Evolutionary conservation across 345 rosid species (phyloP).

Genomic region (Sisymbrium altissimum): DNA sequence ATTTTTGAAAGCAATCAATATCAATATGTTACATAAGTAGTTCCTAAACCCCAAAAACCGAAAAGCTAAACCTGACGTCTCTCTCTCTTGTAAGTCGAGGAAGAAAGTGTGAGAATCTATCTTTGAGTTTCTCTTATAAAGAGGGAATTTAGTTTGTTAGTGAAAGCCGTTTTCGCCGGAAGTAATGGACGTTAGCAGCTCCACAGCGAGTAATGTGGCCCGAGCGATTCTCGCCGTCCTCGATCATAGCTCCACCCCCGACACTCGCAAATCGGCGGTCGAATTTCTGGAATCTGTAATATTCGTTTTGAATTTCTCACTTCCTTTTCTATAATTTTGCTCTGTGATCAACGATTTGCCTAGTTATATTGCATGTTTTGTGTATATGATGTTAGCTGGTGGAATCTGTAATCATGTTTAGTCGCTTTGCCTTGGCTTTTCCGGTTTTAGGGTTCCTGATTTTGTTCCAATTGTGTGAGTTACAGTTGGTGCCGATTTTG

Average conservation of each 20-base stretch:
- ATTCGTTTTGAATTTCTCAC: not conserved
- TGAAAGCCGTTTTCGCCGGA: not conserved
- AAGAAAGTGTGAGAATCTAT: not conserved
- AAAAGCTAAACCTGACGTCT: not conserved
- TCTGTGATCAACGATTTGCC: not conserved
- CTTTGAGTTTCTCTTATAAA: not conserved
- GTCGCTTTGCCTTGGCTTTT: not conserved
- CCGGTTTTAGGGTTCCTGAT: not conserved
- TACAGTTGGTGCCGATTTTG: too few species aligned
- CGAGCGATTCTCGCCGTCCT: slow-evolving; percentile 71
- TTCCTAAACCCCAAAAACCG: not conserved
- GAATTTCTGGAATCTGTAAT: slow-evolving; percentile 68
- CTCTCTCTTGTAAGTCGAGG: not conserved
- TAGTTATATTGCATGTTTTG: not conserved
- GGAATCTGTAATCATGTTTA: too few species aligned
- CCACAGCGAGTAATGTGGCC: slow-evolving; percentile 65
- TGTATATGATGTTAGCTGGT: not conserved
- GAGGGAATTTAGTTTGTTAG: too few species aligned
- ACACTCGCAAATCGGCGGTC: slow-evolving; percentile 72
- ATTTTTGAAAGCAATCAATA: too few species aligned
- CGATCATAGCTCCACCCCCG: slow-evolving; percentile 69
- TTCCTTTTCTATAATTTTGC: not conserved
- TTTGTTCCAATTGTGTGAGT: too few species aligned
- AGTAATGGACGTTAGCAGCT: slow-evolving; percentile 46
- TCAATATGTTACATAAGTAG: too few species aligned